Evolutionary conservation across 495 filamentous ascomycete species (phyloP), one percentile per base, ranked within the genome.

Genomic region (Lentithecium fluviatile): DNA sequence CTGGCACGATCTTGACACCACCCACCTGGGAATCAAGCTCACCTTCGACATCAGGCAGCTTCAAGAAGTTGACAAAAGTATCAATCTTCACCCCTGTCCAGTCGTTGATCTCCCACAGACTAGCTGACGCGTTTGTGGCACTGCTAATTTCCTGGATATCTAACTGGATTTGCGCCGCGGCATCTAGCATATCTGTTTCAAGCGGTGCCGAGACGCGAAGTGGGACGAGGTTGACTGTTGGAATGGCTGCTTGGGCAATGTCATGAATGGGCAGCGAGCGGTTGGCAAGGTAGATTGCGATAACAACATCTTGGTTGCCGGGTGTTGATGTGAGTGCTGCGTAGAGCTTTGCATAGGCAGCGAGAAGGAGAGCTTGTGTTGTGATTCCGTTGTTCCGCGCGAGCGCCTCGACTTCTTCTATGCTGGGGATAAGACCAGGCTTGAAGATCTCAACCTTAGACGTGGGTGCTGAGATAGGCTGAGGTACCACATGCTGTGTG

Each of bases 11-110:
- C 15, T 26, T 40, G 23, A 58, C 26, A 6, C 38, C 26, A 36
- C 36, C 37, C 19, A 43, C 38, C 10, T 26, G 29, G 8, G 43
- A 29, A 24, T 49, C 52, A 10, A 37, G 26, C 19, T 40, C 34
- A 37, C 21, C 8, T 21, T 25, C 26, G 15, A 20, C 36, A 10
- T 72, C 74, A 6, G 76, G 75, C 6, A 73, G 58, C 51, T 71
- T 73, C 24, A 85, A 66, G 49, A 85, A 84, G 62, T 86, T 86
- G 45, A 85, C 82, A 70, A 79, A 82, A 6, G 73, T 71, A 62
- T 82, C 75, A 13, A 79, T 65, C 37, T 65, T 69, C 3, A 80
- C 66, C 0, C 77, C 78, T 17, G 76, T 80, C 79, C 79, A 81
- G 36, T 71, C 53, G 15, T 71, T 63, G 10, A 81, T 71, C 60